Conservation (phyloP, 805 yeast species). For the Kodamaea neixiangensis region DNA sequence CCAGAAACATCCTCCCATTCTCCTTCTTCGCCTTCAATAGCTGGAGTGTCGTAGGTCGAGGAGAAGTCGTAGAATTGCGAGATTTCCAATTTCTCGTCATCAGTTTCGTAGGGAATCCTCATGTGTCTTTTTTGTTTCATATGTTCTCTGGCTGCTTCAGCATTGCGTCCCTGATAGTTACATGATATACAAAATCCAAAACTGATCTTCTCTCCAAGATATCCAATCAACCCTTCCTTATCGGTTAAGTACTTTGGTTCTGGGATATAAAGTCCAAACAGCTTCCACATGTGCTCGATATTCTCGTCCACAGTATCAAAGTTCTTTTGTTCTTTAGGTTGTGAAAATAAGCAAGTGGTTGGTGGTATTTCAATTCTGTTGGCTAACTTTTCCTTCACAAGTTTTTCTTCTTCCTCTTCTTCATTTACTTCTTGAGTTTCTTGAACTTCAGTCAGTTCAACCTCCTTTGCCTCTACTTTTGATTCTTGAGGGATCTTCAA, state of each 20-base stretch:
- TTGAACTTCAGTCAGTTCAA: not conserved
- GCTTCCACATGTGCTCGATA: slow-evolving; percentile 71
- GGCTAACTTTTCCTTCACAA: slow-evolving; percentile 46
- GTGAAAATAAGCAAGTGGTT: slow-evolving; percentile 54
- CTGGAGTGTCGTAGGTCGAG: slow-evolving; percentile 48
- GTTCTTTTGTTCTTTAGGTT: slow-evolving; percentile 31
- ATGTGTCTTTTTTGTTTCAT: slow-evolving; percentile 85
- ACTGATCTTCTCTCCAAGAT: slow-evolving; percentile 78
- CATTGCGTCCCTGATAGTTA: slow-evolving; percentile 74
- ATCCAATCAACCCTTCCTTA: slow-evolving; percentile 68
- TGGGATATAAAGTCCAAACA: slow-evolving; percentile 87
- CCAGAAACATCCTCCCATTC: slow-evolving; percentile 44
- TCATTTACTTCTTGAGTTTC: slow-evolving; percentile 15
- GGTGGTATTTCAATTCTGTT: slow-evolving; percentile 50
- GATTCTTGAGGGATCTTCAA: slow-evolving; percentile 9
- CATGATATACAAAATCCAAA: slow-evolving; percentile 85
- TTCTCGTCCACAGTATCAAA: slow-evolving; percentile 44
- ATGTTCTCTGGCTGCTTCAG: slow-evolving; percentile 89
- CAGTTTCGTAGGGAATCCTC: slow-evolving; percentile 82
- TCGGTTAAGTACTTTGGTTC: slow-evolving; percentile 71
- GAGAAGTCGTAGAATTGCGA: slow-evolving; percentile 84
- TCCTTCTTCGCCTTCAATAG: slow-evolving; percentile 10
- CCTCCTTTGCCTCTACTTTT: not conserved
- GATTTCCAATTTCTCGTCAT: slow-evolving; percentile 72
- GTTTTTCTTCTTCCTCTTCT: slow-evolving; percentile 40